Percentiles rank a stretch among this genome's conserved stretches.
phyloP scores from a whole-genome alignment of 768 basidiomycete genomes.

The Boletus subparvulus region DNA sequence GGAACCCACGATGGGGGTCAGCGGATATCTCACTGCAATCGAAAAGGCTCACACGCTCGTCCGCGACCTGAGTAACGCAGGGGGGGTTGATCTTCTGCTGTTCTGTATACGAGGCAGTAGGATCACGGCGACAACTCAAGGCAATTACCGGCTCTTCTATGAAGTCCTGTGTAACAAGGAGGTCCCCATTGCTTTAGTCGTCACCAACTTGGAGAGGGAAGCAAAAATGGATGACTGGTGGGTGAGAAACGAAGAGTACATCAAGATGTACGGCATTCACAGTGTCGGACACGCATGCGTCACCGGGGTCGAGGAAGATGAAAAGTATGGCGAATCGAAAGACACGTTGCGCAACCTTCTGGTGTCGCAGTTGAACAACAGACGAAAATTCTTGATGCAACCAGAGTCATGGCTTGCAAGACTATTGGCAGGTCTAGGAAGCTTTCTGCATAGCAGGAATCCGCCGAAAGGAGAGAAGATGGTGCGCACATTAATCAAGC shows the following conservation, averaged over 20 bases:
- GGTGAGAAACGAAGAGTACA: conserved; percentile 27
- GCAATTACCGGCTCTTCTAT: conserved; percentile 42
- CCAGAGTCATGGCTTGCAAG: conserved; percentile 27
- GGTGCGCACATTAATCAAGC: conserved; percentile 23
- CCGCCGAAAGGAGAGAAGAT: conserved; percentile 29
- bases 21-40: conserved; percentile 28
- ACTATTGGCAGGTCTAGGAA: conserved; percentile 21
- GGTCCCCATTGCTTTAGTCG: conserved; percentile 41
- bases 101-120: conserved; percentile 39
- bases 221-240: conserved; percentile 38
- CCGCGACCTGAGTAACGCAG: conserved; percentile 21
- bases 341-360: conserved; percentile 23
- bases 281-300: conserved; percentile 41
- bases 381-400: conserved; percentile 24
- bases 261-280: conserved; percentile 26
- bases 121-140: conserved; percentile 29
- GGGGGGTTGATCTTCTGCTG: conserved; percentile 35
- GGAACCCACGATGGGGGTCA: conserved; percentile 29
- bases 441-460: conserved; percentile 19
- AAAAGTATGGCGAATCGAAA: conserved; percentile 37
- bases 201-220: conserved; percentile 42
- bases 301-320: conserved; percentile 35
- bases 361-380: conserved; percentile 8
- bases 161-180: conserved; percentile 38
- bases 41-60: conserved; percentile 30